Base-by-base conservation (phyloP, 2,329 filamentous ascomycete genomes). In the Penicillium sp. region DNA sequence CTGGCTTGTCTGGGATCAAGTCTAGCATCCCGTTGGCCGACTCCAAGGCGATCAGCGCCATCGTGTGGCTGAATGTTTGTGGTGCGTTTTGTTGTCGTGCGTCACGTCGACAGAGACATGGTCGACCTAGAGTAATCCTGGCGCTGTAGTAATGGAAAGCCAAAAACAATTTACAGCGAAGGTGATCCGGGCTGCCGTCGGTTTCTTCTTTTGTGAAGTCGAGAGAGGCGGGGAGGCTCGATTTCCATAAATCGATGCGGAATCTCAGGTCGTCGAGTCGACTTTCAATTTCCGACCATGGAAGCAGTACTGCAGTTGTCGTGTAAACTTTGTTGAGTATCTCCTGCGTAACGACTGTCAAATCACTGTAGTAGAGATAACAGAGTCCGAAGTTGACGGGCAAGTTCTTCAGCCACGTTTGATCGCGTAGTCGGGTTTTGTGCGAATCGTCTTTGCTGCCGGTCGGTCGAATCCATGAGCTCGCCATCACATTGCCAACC, bases 121-220 rank as follows among this genome's bases (percentile, higher is more conserved):
- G 77, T 20, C 77, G 74, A 41, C 77, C 73, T 7, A 78, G 66
- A 15, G 75, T 76, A 50, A 77, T 75, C 23, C 72, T 71, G 18
- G 72, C 69, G 46, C 77, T 77, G 57, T 78, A 75, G 62, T 75
- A 79, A 51, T 73, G 69, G 44, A 79, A 75, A 4, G 74, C 77
- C 12, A 79, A 62, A 37, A 68, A 68, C 49, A 78, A 60, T 45
- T 76, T 76, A 45, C 62, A 65, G 43, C 76, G 71, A n/a, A 77
- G 66, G 22, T 72, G 63, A 37, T 70, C 67, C 1, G 65, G 53
- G 6, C 62, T 61, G 14, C 72, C 70, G 6, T 72, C 68, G 1
- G 33, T 48, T n/a, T 69, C 66, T 37, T 73, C 72, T 9, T 64
- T 60, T 6, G 63, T 66, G 53, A 76, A 77, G 47, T 75, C 70